These are phyloP conservation scores for Boeremia exigua DNA, from an alignment of 2,329 filamentous ascomycete species.

Conservation along the genomic window DNA sequence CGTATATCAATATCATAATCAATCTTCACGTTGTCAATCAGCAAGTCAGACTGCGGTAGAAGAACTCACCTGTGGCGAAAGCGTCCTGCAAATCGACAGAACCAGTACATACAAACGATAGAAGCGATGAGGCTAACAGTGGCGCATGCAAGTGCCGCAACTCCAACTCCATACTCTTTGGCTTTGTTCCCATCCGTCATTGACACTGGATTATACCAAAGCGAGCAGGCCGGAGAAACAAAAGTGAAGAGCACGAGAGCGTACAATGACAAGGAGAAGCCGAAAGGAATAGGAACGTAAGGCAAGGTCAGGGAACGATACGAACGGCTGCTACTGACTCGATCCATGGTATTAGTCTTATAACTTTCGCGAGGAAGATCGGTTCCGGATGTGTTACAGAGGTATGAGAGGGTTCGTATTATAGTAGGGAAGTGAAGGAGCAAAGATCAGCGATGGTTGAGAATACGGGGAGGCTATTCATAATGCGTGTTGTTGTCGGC, in stretches of 20 bases:
- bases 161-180: constrained; percentile 5
- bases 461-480: background rate
- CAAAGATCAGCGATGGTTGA: background rate
- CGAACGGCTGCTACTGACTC: background rate
- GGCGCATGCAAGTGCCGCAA: constrained; percentile 1
- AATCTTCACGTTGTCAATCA: constrained; percentile 57
- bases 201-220: constrained; percentile 1
- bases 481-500: background rate
- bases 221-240: background rate
- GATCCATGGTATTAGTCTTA: background rate
- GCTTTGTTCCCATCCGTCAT: constrained; percentile 7
- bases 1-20: constrained; percentile 75
- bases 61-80: constrained; percentile 72
- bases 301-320: background rate
- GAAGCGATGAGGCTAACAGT: constrained; percentile 6
- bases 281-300: background rate
- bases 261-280: background rate
- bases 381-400: constrained; percentile 1
- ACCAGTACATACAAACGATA: constrained; percentile 65
- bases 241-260: background rate
- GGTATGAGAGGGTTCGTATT: background rate
- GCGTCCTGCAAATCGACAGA: constrained; percentile 72
- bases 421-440: background rate
- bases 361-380: background rate
- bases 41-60: background rate